Conservation (phyloP, 2,329 filamentous ascomycete species). For the Aureobasidium sp. region DNA sequence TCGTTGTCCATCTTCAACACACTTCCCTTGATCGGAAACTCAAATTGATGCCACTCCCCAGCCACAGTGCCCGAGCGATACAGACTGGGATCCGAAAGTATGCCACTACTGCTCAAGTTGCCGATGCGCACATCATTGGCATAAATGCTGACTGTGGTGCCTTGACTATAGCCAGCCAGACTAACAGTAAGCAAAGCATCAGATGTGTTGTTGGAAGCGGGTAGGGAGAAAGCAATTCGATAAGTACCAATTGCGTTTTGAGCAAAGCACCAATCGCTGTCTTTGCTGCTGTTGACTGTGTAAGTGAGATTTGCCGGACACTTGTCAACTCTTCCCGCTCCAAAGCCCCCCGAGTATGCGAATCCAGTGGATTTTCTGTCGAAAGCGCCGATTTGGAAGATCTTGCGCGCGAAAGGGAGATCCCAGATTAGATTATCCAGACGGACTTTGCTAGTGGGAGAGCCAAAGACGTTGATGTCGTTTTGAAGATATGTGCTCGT, state of each 20-base stretch:
- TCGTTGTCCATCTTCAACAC: conserved; percentile 29
- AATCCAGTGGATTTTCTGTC: conserved; percentile 13
- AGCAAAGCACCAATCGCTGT: conserved; percentile 14
- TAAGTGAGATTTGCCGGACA: conserved; percentile 15
- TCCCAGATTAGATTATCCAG: neutral
- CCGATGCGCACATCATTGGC: conserved; percentile 37
- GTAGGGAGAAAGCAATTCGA: neutral
- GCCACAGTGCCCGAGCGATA: conserved; percentile 43
- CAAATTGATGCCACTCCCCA: conserved; percentile 43
- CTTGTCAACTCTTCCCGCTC: conserved; percentile 5
- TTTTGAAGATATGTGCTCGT: conserved; percentile 5
- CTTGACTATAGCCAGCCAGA: conserved; percentile 40
- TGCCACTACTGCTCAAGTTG: conserved; percentile 33
- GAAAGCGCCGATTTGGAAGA: conserved; percentile 16
- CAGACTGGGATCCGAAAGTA: conserved; percentile 40
- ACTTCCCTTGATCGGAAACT: conserved; percentile 31
- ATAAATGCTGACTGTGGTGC: conserved; percentile 35
- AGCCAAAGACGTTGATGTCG: neutral
- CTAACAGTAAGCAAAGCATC: conserved; percentile 36
- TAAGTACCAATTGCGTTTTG: conserved; percentile 13
- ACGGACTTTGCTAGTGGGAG: neutral
- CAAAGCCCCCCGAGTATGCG: conserved; percentile 4
- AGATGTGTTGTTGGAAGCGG: conserved; percentile 9
- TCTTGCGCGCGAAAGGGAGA: neutral
- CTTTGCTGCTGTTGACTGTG: neutral